phyloP scores from a whole-genome alignment of 768 basidiomycete genomes.

The Psilocybe tampanensis region DNA sequence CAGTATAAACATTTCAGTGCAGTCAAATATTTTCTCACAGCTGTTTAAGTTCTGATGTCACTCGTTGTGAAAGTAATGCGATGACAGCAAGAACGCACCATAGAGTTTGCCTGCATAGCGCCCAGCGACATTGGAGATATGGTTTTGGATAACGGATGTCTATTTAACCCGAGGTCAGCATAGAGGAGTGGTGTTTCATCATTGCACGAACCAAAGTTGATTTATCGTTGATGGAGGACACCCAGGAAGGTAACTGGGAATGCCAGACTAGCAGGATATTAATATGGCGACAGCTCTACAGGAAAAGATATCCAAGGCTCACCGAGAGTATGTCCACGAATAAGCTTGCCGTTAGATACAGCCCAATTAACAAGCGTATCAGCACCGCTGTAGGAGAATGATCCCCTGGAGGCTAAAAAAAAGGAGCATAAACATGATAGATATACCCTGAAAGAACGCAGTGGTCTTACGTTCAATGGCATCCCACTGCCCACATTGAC shows the following conservation, averaged over 20 bases:
- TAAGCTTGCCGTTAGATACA: slow-evolving; percentile 37
- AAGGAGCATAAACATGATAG: background rate
- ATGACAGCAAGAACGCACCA: slow-evolving; percentile 21
- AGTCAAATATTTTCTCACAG: slow-evolving; percentile 3
- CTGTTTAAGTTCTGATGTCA: slow-evolving; percentile 4
- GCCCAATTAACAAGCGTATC: slow-evolving; percentile 45
- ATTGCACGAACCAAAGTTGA: slow-evolving; percentile 33
- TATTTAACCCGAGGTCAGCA: slow-evolving; percentile 9
- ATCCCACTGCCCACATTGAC: slow-evolving; percentile 32
- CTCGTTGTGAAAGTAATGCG: background rate
- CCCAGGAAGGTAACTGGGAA: slow-evolving; percentile 46
- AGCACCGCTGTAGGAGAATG: slow-evolving; percentile 35
- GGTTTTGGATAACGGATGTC: slow-evolving; percentile 48
- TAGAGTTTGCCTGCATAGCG: slow-evolving; percentile 50
- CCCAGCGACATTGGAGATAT: slow-evolving; percentile 46
- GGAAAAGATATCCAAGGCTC: background rate
- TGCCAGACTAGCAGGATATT: slow-evolving; percentile 22
- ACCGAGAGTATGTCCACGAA: slow-evolving; percentile 44
- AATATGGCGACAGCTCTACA: slow-evolving; percentile 28
- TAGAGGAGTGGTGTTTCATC: no score
- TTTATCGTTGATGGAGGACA: slow-evolving; percentile 37
- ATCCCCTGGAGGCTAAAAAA: slow-evolving; percentile 29
- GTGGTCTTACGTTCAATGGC: slow-evolving; percentile 35
- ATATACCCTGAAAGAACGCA: background rate
- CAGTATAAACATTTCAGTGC: background rate